Evolutionary conservation across 2,329 filamentous ascomycete genomes (phyloP), one percentile per base, ranked within the genome.

Genomic region (Neofusicoccum kwambonambiense): DNA sequence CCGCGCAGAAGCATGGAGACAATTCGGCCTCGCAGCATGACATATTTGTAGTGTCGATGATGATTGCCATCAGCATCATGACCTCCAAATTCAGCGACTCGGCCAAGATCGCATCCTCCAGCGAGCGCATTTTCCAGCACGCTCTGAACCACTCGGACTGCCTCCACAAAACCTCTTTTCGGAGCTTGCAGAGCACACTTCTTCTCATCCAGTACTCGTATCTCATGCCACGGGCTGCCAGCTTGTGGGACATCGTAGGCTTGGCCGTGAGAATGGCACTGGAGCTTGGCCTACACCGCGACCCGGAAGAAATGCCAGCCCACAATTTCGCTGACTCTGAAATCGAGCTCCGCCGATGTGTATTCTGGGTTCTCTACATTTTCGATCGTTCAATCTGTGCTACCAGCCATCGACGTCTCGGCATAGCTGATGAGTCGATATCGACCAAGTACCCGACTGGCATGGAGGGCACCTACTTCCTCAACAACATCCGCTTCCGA

Each of bases 41-140:
- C 19, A 5, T 65, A 1, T 65, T 65, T 17, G 50, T 60, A 8
- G 54, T 65, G 22, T 61, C 63, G 22, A 65, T 65, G 54, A 52
- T 65, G 45, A 39, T 65, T 22, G 63, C 63, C 39, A 61, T 65
- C 17, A 61, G 54, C 63, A 65, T 65, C 22, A 65, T 54, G 54
- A 65, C 63, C 2, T 65, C 63, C 22, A 65, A 61, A 31, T 50
- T 58, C 39, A 65, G 34, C 17, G 63, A 65, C 31, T 65, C 63
- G 3, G 37, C 54, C 3, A 65, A 65, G 39, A 44, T 65, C 54
- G 54, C 63, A 6, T 45, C 39, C 4, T 50, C 47, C n/a, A 60
- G 54, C 19, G 54, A 65, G 22, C 19, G 63, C 15, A 50, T 65
- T 35, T 65, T 65, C 50, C 56, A 60, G 34, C 42, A 61, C 4